phyloP scores from a whole-genome alignment of 345 rosid genomes.

The Brassica nigra region DNA sequence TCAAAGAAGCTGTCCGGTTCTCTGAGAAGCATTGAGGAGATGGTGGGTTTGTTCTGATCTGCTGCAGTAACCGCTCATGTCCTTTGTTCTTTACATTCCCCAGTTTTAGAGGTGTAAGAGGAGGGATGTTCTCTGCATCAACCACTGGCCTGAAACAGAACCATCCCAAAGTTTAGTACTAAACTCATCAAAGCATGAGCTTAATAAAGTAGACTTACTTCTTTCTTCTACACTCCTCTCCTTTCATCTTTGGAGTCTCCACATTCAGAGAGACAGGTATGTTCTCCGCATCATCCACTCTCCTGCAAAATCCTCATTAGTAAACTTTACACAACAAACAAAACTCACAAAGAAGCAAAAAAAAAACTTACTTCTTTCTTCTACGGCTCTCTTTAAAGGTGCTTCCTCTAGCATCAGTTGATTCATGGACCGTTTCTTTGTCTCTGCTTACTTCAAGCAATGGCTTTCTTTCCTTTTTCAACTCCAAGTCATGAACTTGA shows the following conservation, averaged over 20 bases:
- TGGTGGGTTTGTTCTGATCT: slow-evolving; percentile 88
- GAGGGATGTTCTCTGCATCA: slow-evolving; percentile 56
- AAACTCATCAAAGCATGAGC: neutral
- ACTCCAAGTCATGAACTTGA: slow-evolving; percentile 39
- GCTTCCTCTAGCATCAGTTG: slow-evolving; percentile 40
- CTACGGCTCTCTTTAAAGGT: slow-evolving; percentile 55
- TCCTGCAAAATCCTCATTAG: slow-evolving; percentile 24
- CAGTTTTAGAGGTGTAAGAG: slow-evolving; percentile 49
- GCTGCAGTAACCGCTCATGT: slow-evolving; percentile 59
- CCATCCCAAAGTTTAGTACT: neutral
- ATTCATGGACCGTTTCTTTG: slow-evolving; percentile 42
- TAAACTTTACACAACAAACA: neutral
- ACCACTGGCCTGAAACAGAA: slow-evolving; percentile 30
- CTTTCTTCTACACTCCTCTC: slow-evolving; percentile 49
- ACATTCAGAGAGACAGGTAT: slow-evolving; percentile 51
- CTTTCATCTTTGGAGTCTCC: slow-evolving; percentile 55
- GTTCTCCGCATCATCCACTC: slow-evolving; percentile 62
- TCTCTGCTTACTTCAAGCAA: slow-evolving; percentile 50
- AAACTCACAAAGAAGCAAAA: neutral
- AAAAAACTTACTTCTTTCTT: slow-evolving; percentile 55
- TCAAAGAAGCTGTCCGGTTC: slow-evolving; percentile 36
- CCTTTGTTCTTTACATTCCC: slow-evolving; percentile 63
- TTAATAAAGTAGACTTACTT: slow-evolving; percentile 45
- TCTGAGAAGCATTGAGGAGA: slow-evolving; percentile 96
- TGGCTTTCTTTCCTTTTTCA: slow-evolving; percentile 60